Evolutionary conservation across 2,329 filamentous ascomycete genomes (phyloP), one percentile per base, ranked within the genome.

Genomic region (Sporothrix pallida): DNA sequence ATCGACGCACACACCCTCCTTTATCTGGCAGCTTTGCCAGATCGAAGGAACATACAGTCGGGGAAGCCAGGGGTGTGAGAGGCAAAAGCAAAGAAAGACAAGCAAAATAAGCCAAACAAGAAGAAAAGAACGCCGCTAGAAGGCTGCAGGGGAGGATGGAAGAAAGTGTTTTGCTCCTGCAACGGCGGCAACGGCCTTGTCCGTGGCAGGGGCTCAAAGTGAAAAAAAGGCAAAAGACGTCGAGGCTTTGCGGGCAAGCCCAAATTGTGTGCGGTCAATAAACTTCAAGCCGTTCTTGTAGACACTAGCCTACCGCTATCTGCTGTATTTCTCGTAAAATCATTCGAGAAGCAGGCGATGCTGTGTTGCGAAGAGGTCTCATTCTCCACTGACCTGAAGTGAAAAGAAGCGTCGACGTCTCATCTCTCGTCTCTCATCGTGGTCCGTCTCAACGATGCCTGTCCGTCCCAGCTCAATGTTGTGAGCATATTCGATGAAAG

Each of bases 31-130:
- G 50, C 31, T 37, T 1, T 46, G 44, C 52, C 56, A 71, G 70
- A 71, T 71, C 44, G 44, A 52, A 50, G 23, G 17, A 63, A 52
- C 56, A 71, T 56, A 52, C 56, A n/a, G 56, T 17, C 44, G 70
- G 56, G 56, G 17, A 63, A 63, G 44, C 12, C 56, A 62, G 56
- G 70, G 70, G 42, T 52, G 20, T 63, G 54, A 62, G 52, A 26
- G 44, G 48, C n/a, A 46, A 10, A 17, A 46, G n/a, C 15, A 13
- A 31, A 17, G 48, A 15, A 44, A 8, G 42, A 54, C 15, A 37
- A 5, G 7, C 31, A 5, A 37, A 37, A 37, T 37, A 5, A 37
- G 31, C 31, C 2, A 37, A 37, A 46, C 10, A 17, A 46, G 17
- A 26, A 13, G n/a, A 17, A 48, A 15, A 44, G 15, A 56, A 54